Base-by-base conservation (phyloP, 768 basidiomycete species). In the Boletus sp. region DNA sequence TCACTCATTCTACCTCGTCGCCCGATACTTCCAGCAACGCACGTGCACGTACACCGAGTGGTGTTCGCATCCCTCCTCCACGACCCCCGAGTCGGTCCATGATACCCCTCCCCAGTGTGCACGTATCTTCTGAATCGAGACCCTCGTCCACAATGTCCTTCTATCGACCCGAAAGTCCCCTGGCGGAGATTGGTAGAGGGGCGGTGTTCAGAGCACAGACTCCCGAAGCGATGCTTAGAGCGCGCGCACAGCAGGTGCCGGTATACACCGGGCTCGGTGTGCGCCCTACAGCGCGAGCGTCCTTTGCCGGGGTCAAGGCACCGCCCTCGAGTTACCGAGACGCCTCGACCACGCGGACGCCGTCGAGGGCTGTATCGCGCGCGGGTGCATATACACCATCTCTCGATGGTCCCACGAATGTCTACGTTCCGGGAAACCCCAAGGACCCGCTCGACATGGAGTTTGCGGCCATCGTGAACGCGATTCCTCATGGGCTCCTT, bases 361-460 rank as follows among this genome's bases (percentile, higher is more conserved):
- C 87, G 4, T 88, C 89, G 11, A 78, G 89, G 28, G 78, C 89
- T 18, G 76, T 79, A 12, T 90, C 88, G 7, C 84, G 90, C 4
- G 62, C 80, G 9, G 89, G 86, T 15, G 80, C 82, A 29, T 80
- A 80, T 60, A 89, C 89, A 6, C 87, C 87, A 1, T 75, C 74
- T 11, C 69, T 78, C 62, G 84, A 86, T 52, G 65, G 66, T 50
- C 82, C 85, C 0, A 60, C 81, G 55, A 81, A 87, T 58, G 73
- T 83, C 62, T 94, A 94, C 70, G 72, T 81, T 28, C 84, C 86
- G 2, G 76, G 76, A 3, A 91, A 86, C 69, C 63, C 75, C 47
- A 82, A 82, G 55, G 94, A 96, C 69, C 93, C 92, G 1, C 82
- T 96, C 30, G 93, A 96, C 69, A 70, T 76, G 5, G 90, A 94